Evolutionary conservation across 352 stramenopile species (phyloP).

Genomic region (Pythium sp.): DNA sequence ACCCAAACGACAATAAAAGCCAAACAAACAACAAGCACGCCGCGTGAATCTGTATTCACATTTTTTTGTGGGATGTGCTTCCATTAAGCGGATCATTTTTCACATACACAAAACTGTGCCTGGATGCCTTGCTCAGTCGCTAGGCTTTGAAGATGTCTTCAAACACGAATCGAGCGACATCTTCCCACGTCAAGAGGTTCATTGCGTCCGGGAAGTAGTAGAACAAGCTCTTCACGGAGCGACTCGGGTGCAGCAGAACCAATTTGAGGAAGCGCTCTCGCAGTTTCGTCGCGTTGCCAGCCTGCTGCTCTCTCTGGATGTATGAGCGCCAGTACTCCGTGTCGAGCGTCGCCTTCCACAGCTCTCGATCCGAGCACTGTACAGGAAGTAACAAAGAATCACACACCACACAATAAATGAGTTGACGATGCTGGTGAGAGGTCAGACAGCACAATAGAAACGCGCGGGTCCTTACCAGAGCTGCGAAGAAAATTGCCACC

Average conservation of each 20-base stretch:
- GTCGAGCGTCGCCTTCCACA: constrained; percentile 57
- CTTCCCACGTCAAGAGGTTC: constrained; percentile 46
- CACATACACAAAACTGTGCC: neutral
- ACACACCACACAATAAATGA: neutral
- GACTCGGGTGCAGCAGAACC: constrained; percentile 76
- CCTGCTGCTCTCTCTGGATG: constrained; percentile 37
- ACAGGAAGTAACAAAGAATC: constrained; percentile 2
- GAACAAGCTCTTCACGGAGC: constrained; percentile 63
- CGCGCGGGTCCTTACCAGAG: constrained; percentile 45
- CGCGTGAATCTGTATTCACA: neutral
- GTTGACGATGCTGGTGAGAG: too few relatives aligned
- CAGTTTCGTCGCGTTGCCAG: constrained; percentile 16
- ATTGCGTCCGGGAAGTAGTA: constrained; percentile 57
- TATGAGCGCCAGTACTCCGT: constrained; percentile 78
- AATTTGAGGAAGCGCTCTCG: constrained; percentile 72
- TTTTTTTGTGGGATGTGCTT: neutral
- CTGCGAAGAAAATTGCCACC: constrained; percentile 75
- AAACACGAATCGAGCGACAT: constrained; percentile 66
- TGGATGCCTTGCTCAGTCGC: neutral
- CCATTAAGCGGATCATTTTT: neutral
- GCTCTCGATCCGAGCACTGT: constrained; percentile 37
- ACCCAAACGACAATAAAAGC: constrained; percentile 10
- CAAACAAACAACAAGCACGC: constrained; percentile 8
- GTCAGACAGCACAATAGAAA: too few relatives aligned
- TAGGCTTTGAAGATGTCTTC: constrained; percentile 43